Percentiles rank a stretch among this genome's conserved stretches.
These are phyloP conservation scores for Aspergillus melleus DNA, from an alignment of 2,329 filamentous ascomycete genomes.

Conservation along the genomic window DNA sequence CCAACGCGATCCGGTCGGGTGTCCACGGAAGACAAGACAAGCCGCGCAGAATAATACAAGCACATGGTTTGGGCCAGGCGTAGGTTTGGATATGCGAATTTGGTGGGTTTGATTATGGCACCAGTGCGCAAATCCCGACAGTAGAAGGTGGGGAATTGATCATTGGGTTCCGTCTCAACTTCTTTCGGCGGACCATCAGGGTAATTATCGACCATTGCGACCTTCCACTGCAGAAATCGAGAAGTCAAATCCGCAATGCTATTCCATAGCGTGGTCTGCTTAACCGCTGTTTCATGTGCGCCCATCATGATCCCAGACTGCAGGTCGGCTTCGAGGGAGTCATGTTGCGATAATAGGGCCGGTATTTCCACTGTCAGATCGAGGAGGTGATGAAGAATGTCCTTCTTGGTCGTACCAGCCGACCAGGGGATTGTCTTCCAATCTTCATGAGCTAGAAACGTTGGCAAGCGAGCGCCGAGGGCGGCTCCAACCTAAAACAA, in stretches of 20 bases:
- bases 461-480: conserved; percentile 31
- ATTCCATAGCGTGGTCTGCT: conserved; percentile 36
- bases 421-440: conserved; percentile 44
- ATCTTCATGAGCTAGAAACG: conserved; percentile 37
- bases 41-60: conserved; percentile 33
- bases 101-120: conserved; percentile 28
- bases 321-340: conserved; percentile 28
- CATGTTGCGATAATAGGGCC: conserved; percentile 31
- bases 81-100: conserved; percentile 36
- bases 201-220: conserved; percentile 31
- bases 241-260: conserved; percentile 32
- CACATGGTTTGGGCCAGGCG: conserved; percentile 39
- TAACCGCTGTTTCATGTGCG: conserved; percentile 33
- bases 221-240: conserved; percentile 33
- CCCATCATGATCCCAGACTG: conserved; percentile 17
- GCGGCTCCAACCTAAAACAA: conserved; percentile 31
- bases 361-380: conserved; percentile 39
- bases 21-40: conserved; percentile 37
- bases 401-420: conserved; percentile 35
- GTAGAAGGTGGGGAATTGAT: conserved; percentile 34
- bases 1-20: conserved; percentile 29
- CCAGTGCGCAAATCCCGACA: conserved; percentile 37
- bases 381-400: conserved; percentile 38
- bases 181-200: conserved; percentile 32
- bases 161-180: conserved; percentile 23